A percentile compares a stretch with the other conserved stretches of the same genome.
These are phyloP conservation scores for Linnemannia exigua DNA, from an alignment of 192 early-diverging fungal genomes.

Conservation along the genomic window DNA sequence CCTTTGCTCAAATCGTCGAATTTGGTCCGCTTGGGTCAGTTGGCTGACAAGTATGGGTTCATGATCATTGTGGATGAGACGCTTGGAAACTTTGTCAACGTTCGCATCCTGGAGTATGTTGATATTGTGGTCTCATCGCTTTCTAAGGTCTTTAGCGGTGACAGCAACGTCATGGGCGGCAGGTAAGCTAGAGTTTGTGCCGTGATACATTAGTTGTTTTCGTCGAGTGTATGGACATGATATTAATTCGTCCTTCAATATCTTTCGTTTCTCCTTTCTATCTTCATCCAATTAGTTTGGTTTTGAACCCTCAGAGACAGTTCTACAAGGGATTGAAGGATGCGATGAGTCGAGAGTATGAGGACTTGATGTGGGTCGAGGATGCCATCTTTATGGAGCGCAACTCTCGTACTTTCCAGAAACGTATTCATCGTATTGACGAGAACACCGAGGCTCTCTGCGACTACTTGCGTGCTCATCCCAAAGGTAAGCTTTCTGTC, in stretches of 20 bases:
- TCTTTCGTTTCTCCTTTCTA: constrained; percentile 3
- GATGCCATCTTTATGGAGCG: constrained; percentile 97
- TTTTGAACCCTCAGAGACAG: constrained; percentile 80
- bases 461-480: constrained; percentile 75
- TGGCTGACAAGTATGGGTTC: constrained; percentile 84
- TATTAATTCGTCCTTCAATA: not conserved
- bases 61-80: constrained; percentile 95
- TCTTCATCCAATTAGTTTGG: constrained; percentile 59
- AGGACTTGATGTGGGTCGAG: constrained; percentile 91
- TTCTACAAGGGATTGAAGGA: constrained; percentile 70
- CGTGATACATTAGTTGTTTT: constrained; percentile 6
- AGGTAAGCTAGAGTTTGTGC: constrained; percentile 65
- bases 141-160: constrained; percentile 96
- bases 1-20: constrained; percentile 91
- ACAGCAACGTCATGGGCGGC: constrained; percentile 98
- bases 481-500: constrained; percentile 69
- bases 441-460: constrained; percentile 84
- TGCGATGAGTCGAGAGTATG: constrained; percentile 72
- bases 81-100: constrained; percentile 94
- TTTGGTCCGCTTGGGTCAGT: constrained; percentile 74
- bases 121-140: constrained; percentile 93
- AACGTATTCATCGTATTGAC: constrained; percentile 83
- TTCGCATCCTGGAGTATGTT: constrained; percentile 80
- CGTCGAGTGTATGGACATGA: not conserved
- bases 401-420: constrained; percentile 90